Base-by-base conservation (phyloP, 2,329 filamentous ascomycete species). In the Coleophoma crateriformis region DNA sequence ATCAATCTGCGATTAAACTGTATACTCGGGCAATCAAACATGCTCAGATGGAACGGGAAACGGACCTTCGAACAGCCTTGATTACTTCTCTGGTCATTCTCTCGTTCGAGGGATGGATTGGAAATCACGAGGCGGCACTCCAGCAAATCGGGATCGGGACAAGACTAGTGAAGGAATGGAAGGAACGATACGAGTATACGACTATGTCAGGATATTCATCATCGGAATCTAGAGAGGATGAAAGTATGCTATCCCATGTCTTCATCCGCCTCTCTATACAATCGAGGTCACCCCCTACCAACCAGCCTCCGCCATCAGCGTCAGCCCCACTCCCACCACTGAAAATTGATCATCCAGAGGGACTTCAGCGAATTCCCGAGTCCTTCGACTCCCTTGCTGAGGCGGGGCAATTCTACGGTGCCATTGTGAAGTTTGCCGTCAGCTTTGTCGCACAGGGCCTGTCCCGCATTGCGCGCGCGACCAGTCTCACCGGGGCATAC, bases 21-120 rank as follows among this genome's bases (percentile, higher is more conserved):
- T 84, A 84, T 58, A 75, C 75, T 1, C 69, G 73, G 45, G 81
- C 81, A 1, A 71, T 76, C 55, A 73, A 72, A 11, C 69, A 75
- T 37, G 66, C 72, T 10, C 67, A 65, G 14, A 67, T 68, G 7
- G 64, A 71, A 34, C 72, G 72, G 46, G 61, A 66, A 22, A 63
- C 53, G 32, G 57, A 62, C 38, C 72, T 72, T 15, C 72, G 74
- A 55, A 77, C 71, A 17, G 74, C 72, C 48, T 71, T 85, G 13
- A 82, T 85, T 73, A 75, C 78, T n/a, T 82, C 73, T 47, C 76
- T 85, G 38, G 68, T 85, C 40, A 68, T 85, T 45, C 76, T 79
- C 15, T 83, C 78, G 60, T 85, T 85, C 52, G 82, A 85, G 61
- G 82, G 79, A 1, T 83, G 83, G 57, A 74, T 82, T 22, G 79